Conservation (phyloP, 225 moss, liverwort and hornwort species). For the Polytrichum formosum region DNA sequence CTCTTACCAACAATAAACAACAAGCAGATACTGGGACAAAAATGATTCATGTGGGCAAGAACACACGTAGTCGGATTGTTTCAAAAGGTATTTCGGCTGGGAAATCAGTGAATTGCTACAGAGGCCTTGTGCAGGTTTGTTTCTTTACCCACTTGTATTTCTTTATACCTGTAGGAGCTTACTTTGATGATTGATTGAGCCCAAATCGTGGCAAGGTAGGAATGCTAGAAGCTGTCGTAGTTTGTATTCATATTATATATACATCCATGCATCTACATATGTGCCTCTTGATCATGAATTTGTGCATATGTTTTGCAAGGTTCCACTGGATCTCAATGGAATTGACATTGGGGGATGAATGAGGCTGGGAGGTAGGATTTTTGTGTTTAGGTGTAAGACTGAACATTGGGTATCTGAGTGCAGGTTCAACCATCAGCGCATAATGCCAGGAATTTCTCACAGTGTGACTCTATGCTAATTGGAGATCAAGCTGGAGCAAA, state of each 20-base stretch:
- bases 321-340: no score
- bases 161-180: no score
- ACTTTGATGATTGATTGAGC: no score
- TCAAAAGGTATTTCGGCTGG: conserved; percentile 96
- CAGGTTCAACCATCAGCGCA: conserved; percentile 76
- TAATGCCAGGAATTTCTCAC: conserved; percentile 88
- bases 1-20: conserved; percentile 85
- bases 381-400: not conserved
- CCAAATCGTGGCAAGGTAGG: no score
- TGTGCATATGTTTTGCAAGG: no score
- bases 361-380: no score
- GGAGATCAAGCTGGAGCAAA: conserved; percentile 97
- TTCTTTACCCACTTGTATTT: not conserved
- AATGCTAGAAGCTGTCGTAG: no score
- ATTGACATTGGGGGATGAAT: no score
- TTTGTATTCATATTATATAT: no score
- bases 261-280: no score
- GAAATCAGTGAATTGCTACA: conserved; percentile 82
- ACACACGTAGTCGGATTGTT: conserved; percentile 87
- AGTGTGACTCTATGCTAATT: conserved; percentile 98
- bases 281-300: no score
- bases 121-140: conserved; percentile 85
- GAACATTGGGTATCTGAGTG: conserved; percentile 9
- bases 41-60: conserved; percentile 94
- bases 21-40: conserved; percentile 97